These are phyloP conservation scores for Globisporangium rhizosaccharum DNA, from an alignment of 352 stramenopile genomes.

Conservation along the genomic window DNA sequence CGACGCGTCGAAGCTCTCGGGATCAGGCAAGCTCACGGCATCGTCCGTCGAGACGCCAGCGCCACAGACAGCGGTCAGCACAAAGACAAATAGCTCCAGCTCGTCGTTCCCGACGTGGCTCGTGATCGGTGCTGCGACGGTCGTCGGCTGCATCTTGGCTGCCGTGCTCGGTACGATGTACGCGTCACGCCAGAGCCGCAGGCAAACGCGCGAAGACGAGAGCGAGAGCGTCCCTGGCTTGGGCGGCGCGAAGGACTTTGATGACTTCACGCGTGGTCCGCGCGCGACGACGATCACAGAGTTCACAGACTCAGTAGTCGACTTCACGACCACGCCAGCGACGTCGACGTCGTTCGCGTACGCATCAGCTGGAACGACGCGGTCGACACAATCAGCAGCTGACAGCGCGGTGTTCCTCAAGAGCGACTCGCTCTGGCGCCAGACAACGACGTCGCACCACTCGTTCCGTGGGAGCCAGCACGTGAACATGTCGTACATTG, in stretches of 20 bases:
- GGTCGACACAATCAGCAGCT: not conserved
- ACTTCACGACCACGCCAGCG: slow-evolving; percentile 8
- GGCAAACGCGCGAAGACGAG: not conserved
- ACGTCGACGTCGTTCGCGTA: slow-evolving; percentile 6
- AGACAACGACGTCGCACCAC: slow-evolving; percentile 5
- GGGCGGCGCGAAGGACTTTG: slow-evolving; percentile 1
- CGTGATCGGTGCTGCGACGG: slow-evolving; percentile 3
- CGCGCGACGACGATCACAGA: not conserved
- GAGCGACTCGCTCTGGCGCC: slow-evolving; percentile 11
- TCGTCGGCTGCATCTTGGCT: slow-evolving; percentile 9
- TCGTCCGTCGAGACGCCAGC: slow-evolving; percentile 2
- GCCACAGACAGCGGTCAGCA: not conserved
- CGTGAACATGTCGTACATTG: slow-evolving; percentile 10
- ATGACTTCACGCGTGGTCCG: not conserved
- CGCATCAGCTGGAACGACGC: not conserved
- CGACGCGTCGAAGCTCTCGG: not conserved
- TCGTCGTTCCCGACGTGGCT: slow-evolving; percentile 8
- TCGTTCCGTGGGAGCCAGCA: slow-evolving; percentile 10
- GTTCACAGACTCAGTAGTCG: slow-evolving; percentile 8
- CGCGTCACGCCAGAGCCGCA: not conserved
- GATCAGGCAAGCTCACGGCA: slow-evolving; percentile 1
- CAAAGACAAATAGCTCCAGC: not conserved
- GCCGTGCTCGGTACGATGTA: slow-evolving; percentile 8
- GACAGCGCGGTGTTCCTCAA: slow-evolving; percentile 4
- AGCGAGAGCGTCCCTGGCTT: not conserved